A percentile compares a stretch with the other conserved stretches of the same genome.
Evolutionary conservation across 768 basidiomycete genomes (phyloP).

Genomic region (Termitomyces sp.): DNA sequence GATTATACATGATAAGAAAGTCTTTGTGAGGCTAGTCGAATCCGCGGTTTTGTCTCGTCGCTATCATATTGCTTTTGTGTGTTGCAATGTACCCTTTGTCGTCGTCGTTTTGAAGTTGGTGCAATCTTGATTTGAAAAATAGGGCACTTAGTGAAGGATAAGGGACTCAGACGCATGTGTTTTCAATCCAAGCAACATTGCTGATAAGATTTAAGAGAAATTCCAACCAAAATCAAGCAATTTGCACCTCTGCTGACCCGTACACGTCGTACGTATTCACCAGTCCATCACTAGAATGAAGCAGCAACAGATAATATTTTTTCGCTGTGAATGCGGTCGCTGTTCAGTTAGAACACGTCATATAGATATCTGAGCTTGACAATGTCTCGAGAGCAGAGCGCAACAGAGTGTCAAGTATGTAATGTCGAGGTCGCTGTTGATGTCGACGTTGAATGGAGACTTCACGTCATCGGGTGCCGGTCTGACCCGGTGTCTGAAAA

Average conservation of each 20-base stretch:
- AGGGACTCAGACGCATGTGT: no score
- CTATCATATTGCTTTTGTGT: not conserved
- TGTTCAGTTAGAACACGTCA: no score
- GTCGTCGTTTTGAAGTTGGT: not conserved
- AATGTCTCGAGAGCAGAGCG: not conserved
- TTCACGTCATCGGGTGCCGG: slow-evolving; percentile 23
- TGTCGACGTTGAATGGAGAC: not conserved
- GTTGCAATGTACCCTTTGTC: not conserved
- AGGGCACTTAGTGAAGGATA: no score
- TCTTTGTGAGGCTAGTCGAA: not conserved
- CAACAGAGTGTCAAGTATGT: not conserved
- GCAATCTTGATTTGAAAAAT: not conserved
- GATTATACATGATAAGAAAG: slow-evolving; percentile 10
- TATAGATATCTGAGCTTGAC: no score
- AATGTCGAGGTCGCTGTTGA: not conserved
- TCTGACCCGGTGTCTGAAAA: slow-evolving; percentile 27
- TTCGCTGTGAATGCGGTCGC: no score
- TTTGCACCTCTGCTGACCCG: not conserved
- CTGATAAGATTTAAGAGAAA: no score
- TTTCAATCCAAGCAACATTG: no score
- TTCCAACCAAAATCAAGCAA: not conserved
- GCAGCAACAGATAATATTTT: not conserved
- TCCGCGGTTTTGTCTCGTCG: not conserved
- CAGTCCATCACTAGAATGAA: not conserved
- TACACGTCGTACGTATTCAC: not conserved